These are phyloP conservation scores for Lachnellula occidentalis DNA, from an alignment of 2,329 filamentous ascomycete species.

Conservation along the genomic window DNA sequence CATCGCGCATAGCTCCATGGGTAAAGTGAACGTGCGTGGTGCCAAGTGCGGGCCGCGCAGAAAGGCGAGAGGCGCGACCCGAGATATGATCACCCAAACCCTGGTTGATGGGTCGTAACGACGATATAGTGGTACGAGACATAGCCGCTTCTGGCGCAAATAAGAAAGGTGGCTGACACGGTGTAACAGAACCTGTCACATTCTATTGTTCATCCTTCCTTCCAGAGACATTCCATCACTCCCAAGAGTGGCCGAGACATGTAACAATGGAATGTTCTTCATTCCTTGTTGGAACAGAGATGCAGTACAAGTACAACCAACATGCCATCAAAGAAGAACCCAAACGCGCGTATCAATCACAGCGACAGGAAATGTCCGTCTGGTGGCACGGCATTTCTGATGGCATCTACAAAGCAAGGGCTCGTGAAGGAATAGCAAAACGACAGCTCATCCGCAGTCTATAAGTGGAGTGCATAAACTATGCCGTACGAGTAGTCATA, in stretches of 20 bases:
- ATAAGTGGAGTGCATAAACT: not conserved
- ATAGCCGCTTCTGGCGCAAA: constrained; percentile 16
- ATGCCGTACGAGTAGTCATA: too few relatives aligned
- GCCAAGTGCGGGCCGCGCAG: constrained; percentile 14
- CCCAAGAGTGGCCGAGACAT: constrained; percentile 7
- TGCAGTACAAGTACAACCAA: not conserved
- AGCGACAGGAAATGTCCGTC: not conserved
- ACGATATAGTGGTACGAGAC: constrained; percentile 3
- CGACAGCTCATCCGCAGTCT: not conserved
- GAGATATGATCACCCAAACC: constrained; percentile 23
- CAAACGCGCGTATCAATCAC: not conserved
- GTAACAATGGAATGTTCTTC: constrained; percentile 1
- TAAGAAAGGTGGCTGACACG: constrained; percentile 11
- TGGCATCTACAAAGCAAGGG: not conserved
- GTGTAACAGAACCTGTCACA: not conserved
- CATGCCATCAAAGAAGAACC: not conserved
- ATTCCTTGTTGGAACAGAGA: not conserved
- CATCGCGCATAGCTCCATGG: constrained; percentile 2
- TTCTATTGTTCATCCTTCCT: constrained; percentile 10
- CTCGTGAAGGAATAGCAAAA: not conserved
- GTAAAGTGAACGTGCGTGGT: constrained; percentile 14
- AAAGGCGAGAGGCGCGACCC: constrained; percentile 21
- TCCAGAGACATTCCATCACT: constrained; percentile 10
- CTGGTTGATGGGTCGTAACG: constrained; percentile 17
- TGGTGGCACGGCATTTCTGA: not conserved